Evolutionary conservation across 2,329 filamentous ascomycete species (phyloP), one percentile per base, ranked within the genome.

Genomic region (Grosmannia penicillata): DNA sequence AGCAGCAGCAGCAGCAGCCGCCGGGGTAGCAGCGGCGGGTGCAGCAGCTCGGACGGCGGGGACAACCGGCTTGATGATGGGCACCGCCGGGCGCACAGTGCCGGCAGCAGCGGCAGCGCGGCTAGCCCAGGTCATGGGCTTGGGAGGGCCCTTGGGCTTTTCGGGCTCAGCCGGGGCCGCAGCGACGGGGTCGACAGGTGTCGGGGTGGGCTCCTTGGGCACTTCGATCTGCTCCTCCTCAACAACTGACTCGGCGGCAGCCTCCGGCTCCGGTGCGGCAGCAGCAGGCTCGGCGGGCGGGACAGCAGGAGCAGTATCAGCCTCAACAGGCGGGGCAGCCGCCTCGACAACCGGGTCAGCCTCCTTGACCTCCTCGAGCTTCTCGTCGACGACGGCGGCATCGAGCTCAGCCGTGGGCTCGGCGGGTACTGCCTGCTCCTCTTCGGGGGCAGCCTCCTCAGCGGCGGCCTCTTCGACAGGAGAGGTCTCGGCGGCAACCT

Each of bases 281-380:
- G 37, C 32, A 37, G 34, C 9, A 18, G 22, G 11, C 4, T 61
- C 25, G 7, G 19, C 38, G 15, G 55, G 50, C 31, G 54, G 47
- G 24, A 55, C 49, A 37, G 53, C 51, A 39, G 58, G 53, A 26
- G 56, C 49, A 23, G 57, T 56, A 39, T 53, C 48, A 43, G 58
- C 56, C 26, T 36, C 26, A 3, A 11, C 29, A 21, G 29, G 24
- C n/a, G 25, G 53, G 41, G 61, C 52, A 3, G 50, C 45, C 23
- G 54, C 55, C 47, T 64, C 53, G 37, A 54, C 50, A 9, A 23
- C 22, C 11, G 27, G 2, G 39, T 55, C 54, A 47, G 63, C 66
- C 53, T 85, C 72, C 60, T 89, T 78, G 18, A 86, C 66, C 53
- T 85, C 72, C 60, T 89, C 78, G 18, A 86, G 69, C 68, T 85